Percentiles rank a stretch among this genome's conserved stretches.
These are phyloP conservation scores for Hemerocallis citrina DNA, from an alignment of 106 monocot species.

Conservation along the genomic window DNA sequence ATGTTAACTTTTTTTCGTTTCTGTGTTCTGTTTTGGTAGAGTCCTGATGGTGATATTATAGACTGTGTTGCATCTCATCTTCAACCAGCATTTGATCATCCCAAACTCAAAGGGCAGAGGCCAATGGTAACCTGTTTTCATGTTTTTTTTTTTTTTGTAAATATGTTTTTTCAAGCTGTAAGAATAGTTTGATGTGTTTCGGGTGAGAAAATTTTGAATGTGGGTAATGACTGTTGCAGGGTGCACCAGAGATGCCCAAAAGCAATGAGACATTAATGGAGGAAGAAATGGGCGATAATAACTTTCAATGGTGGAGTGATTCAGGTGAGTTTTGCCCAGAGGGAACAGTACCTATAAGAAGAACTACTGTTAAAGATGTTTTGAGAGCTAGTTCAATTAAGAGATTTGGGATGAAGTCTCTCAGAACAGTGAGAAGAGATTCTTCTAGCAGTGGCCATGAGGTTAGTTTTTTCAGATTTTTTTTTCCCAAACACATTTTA, in stretches of 20 bases:
- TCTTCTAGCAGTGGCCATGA: slow-evolving; percentile 57
- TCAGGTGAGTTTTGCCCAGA: slow-evolving; percentile 66
- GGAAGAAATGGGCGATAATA: background rate
- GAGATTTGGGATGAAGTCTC: slow-evolving; percentile 45
- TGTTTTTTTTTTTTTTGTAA: no score
- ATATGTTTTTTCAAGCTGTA: no score
- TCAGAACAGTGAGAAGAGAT: slow-evolving; percentile 21
- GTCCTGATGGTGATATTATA: slow-evolving; percentile 74
- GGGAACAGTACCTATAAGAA: slow-evolving; percentile 35
- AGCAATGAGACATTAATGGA: background rate
- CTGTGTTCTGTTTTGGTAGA: slow-evolving; percentile 14
- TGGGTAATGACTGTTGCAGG: slow-evolving; percentile 14
- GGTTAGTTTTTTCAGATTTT: no score
- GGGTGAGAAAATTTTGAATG: background rate
- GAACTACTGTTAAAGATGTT: slow-evolving; percentile 30
- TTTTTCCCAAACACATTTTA: no score
- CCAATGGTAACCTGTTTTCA: slow-evolving; percentile 33
- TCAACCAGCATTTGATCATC: slow-evolving; percentile 81
- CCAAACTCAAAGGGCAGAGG: slow-evolving; percentile 45
- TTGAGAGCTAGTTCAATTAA: slow-evolving; percentile 26
- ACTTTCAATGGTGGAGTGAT: slow-evolving; percentile 29
- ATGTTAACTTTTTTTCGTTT: background rate
- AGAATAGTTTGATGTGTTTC: no score
- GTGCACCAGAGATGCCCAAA: slow-evolving; percentile 63
- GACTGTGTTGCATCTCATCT: slow-evolving; percentile 65